Conservation (phyloP, 2,329 filamentous ascomycete genomes). For the Microdochium paspali region DNA sequence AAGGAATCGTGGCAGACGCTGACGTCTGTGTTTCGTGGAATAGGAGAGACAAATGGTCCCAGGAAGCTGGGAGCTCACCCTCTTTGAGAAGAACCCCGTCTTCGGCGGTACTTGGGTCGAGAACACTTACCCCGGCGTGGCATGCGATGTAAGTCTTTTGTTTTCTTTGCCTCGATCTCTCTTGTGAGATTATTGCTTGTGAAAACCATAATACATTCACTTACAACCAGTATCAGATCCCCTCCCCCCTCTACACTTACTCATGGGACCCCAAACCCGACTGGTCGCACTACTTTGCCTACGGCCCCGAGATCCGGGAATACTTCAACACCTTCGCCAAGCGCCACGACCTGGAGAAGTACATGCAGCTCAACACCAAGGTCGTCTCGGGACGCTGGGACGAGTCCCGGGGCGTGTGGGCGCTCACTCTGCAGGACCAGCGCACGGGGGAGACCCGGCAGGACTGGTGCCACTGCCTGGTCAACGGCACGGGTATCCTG, state of each 20-base stretch:
- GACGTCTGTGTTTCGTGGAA: not conserved
- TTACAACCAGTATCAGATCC: constrained; percentile 3
- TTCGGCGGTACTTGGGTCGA: constrained; percentile 17
- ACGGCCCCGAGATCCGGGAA: constrained; percentile 13
- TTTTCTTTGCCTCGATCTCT: no score
- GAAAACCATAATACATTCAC: no score
- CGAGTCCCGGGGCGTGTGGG: constrained; percentile 28
- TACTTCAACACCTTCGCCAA: constrained; percentile 22
- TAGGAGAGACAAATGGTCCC: constrained; percentile 13
- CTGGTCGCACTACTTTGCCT: constrained; percentile 19
- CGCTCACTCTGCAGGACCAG: constrained; percentile 15
- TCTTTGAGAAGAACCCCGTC: constrained; percentile 22
- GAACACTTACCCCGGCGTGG: constrained; percentile 13
- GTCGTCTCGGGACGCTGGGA: constrained; percentile 33
- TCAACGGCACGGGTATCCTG: constrained; percentile 38
- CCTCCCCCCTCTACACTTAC: constrained; percentile 10
- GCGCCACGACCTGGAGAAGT: constrained; percentile 24
- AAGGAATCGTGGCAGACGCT: no score
- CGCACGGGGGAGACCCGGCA: constrained; percentile 6
- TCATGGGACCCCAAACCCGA: constrained; percentile 16
- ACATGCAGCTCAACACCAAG: constrained; percentile 31
- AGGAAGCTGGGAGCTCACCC: constrained; percentile 17
- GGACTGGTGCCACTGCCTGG: constrained; percentile 35
- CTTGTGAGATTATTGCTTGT: no score
- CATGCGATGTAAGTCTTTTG: constrained; percentile 6